phyloP scores from a whole-genome alignment of 2,329 filamentous ascomycete genomes.

The Pseudogymnoascus sp. region DNA sequence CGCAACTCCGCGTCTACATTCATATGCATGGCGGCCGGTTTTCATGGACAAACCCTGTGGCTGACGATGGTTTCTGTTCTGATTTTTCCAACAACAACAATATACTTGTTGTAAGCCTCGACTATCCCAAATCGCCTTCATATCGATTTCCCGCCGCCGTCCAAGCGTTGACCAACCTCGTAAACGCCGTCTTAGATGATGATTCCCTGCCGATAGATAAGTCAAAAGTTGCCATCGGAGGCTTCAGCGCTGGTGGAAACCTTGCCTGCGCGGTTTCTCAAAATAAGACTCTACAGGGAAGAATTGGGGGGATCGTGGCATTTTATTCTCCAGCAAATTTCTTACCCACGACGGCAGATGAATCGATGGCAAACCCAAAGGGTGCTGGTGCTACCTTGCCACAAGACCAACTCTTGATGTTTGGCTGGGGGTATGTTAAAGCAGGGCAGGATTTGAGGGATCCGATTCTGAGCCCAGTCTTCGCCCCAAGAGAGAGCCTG shows the following conservation, averaged over 20 bases:
- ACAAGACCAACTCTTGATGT: conserved; percentile 11
- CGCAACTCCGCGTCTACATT: conserved; percentile 35
- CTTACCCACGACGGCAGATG: background rate
- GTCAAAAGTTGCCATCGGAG: conserved; percentile 34
- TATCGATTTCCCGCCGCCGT: conserved; percentile 36
- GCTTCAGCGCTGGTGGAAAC: conserved; percentile 45
- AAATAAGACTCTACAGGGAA: conserved; percentile 22
- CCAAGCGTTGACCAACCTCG: conserved; percentile 38
- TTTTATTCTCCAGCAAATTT: conserved; percentile 31
- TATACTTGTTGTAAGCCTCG: conserved; percentile 38
- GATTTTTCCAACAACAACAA: conserved; percentile 33
- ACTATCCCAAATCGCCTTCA: conserved; percentile 41
- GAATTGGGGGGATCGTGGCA: conserved; percentile 32
- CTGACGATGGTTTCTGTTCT: conserved; percentile 40
- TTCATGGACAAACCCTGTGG: conserved; percentile 33
- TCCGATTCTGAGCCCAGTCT: conserved; percentile 20
- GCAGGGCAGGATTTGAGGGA: conserved; percentile 20
- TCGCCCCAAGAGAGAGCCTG: conserved; percentile 17
- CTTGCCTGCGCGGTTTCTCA: conserved; percentile 37
- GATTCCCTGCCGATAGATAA: conserved; percentile 37
- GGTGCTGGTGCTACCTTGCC: background rate
- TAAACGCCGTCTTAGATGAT: conserved; percentile 35
- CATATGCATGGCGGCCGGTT: conserved; percentile 47
- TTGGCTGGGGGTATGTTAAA: conserved; percentile 21
- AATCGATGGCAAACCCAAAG: background rate